phyloP scores from a whole-genome alignment of 768 basidiomycete species.

The Kwoniella pini region DNA sequence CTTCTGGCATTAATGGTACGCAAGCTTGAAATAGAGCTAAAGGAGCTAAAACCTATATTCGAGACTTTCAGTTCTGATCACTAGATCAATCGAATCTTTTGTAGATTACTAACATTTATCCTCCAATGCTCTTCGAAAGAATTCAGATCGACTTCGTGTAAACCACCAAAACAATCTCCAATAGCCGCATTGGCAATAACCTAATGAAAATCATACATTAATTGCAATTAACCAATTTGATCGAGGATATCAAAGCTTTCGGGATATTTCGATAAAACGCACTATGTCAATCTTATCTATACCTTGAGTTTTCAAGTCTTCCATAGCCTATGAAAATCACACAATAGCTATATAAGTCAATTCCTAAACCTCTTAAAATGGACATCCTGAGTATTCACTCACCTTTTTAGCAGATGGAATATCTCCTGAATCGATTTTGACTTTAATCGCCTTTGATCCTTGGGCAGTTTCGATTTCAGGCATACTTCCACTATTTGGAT shows the following conservation, averaged over 20 bases:
- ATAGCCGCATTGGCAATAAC: slow-evolving; percentile 31
- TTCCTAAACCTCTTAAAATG: background rate
- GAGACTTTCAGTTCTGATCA: background rate
- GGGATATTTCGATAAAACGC: background rate
- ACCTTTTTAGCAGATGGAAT: slow-evolving; percentile 18
- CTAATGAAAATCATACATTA: slow-evolving; percentile 11
- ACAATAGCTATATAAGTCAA: background rate
- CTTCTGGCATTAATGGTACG: slow-evolving; percentile 32
- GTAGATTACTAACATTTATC: slow-evolving; percentile 20
- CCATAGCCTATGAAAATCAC: slow-evolving; percentile 13
- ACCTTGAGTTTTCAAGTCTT: slow-evolving; percentile 21
- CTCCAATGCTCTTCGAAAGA: slow-evolving; percentile 30
- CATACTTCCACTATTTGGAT: slow-evolving; percentile 2
- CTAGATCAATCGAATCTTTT: too few relatives aligned
- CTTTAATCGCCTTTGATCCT: slow-evolving; percentile 15
- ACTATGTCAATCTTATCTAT: slow-evolving; percentile 24
- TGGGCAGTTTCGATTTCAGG: slow-evolving; percentile 8
- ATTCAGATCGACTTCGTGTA: slow-evolving; percentile 21
- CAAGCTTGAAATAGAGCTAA: slow-evolving; percentile 40
- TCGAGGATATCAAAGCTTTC: too few relatives aligned
- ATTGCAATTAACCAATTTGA: too few relatives aligned
- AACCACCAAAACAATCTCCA: slow-evolving; percentile 17
- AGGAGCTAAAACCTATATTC: slow-evolving; percentile 32
- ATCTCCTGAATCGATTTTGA: slow-evolving; percentile 18
- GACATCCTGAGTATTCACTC: background rate